These are phyloP conservation scores for Ceratocystis destructans DNA, from an alignment of 2,329 filamentous ascomycete genomes.

Conservation along the genomic window DNA sequence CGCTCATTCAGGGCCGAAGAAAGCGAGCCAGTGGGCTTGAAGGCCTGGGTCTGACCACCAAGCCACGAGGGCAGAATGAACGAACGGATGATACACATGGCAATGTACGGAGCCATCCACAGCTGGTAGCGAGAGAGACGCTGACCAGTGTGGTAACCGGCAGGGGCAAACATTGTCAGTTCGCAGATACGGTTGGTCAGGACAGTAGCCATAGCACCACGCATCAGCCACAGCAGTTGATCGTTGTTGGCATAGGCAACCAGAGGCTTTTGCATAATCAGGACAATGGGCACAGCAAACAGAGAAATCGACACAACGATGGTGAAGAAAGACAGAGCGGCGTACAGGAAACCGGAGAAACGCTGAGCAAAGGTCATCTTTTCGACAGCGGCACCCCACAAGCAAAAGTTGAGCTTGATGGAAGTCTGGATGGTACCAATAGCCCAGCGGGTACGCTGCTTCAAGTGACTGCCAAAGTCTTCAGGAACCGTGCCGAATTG, in stretches of 20 bases:
- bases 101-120: constrained; percentile 51
- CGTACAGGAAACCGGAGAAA: constrained; percentile 45
- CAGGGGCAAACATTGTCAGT: constrained; percentile 43
- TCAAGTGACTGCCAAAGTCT: constrained; percentile 40
- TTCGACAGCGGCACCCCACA: constrained; percentile 39
- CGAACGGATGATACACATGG: constrained; percentile 42
- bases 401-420: constrained; percentile 45
- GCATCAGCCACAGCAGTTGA: constrained; percentile 46
- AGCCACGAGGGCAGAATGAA: constrained; percentile 47
- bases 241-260: constrained; percentile 40
- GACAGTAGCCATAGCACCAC: constrained; percentile 39
- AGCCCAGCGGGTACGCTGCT: constrained; percentile 44
- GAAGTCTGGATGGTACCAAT: constrained; percentile 45
- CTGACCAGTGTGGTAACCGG: constrained; percentile 46
- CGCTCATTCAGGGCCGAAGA: constrained; percentile 45
- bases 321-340: constrained; percentile 41
- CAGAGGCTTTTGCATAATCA: constrained; percentile 42
- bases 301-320: constrained; percentile 41
- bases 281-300: constrained; percentile 45
- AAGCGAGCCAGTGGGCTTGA: constrained; percentile 47
- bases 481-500: constrained; percentile 48
- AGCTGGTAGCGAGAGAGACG: constrained; percentile 42
- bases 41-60: constrained; percentile 43
- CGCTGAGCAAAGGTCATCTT: constrained; percentile 44
- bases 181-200: constrained; percentile 42